A percentile compares a stretch with the other conserved stretches of the same genome.
These are phyloP conservation scores for Aspergillus viridinutans DNA, from an alignment of 2,329 filamentous ascomycete genomes.

Conservation along the genomic window DNA sequence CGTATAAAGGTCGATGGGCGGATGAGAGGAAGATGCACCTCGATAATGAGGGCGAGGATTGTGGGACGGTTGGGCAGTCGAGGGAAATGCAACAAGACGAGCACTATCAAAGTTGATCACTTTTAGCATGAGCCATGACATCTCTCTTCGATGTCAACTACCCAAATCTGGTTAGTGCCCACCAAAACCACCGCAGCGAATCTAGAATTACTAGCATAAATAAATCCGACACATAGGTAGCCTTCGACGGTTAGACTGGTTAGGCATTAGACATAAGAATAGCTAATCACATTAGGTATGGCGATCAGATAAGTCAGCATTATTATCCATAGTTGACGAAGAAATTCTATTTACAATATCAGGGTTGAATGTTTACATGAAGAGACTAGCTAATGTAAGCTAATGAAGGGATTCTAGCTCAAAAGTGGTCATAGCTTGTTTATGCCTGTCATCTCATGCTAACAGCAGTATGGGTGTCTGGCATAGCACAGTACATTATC, in stretches of 20 bases:
- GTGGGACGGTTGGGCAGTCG: constrained; percentile 7
- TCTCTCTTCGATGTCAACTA: constrained; percentile 22
- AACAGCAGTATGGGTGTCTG: neutral
- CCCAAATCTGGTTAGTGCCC: constrained; percentile 21
- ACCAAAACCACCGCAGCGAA: constrained; percentile 18
- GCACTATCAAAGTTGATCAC: neutral
- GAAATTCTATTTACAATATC: neutral
- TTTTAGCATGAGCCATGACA: constrained; percentile 23
- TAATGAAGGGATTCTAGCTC: neutral
- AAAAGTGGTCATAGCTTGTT: neutral
- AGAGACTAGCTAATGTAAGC: neutral
- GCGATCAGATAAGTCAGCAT: neutral
- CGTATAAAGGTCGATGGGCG: constrained; percentile 1
- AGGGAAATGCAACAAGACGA: constrained; percentile 7
- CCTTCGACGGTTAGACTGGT: no score
- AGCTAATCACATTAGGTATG: neutral
- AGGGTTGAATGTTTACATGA: neutral
- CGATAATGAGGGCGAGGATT: constrained; percentile 19
- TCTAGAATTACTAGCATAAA: constrained; percentile 15
- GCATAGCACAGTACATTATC: neutral
- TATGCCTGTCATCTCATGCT: neutral
- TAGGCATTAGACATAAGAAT: neutral
- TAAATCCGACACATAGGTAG: no score
- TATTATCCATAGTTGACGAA: no score
- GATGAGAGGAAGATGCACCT: constrained; percentile 11